Evolutionary conservation across 164 flowering plant species (phyloP).

Genomic region (Aristolochia fimbriata): DNA sequence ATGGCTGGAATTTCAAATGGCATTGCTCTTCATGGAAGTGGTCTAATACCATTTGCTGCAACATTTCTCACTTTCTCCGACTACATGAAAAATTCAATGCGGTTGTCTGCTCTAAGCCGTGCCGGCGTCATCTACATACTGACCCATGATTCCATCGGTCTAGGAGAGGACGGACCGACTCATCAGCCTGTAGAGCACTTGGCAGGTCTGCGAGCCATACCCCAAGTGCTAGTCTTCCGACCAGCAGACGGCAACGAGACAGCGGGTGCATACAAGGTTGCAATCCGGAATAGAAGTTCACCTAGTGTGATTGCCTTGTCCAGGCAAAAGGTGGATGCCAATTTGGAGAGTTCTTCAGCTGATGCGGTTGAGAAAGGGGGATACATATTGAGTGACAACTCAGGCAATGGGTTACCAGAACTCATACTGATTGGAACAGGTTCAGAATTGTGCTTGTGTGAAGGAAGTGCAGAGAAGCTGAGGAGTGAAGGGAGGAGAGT

Average conservation of each 20-base stretch:
- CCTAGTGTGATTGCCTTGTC: slow-evolving; percentile 42
- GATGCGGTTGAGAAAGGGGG: slow-evolving; percentile 93
- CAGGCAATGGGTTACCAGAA: slow-evolving; percentile 76
- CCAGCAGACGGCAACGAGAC: slow-evolving; percentile 65
- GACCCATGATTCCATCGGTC: slow-evolving; percentile 70
- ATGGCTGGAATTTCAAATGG: slow-evolving; percentile 62
- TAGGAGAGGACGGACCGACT: slow-evolving; percentile 74
- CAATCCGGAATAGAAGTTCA: slow-evolving; percentile 23
- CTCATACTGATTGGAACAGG: slow-evolving; percentile 84
- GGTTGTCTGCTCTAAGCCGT: slow-evolving; percentile 44
- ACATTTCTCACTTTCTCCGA: slow-evolving; percentile 57
- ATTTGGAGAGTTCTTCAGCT: slow-evolving; percentile 57
- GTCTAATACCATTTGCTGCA: slow-evolving; percentile 53
- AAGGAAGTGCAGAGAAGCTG: slow-evolving; percentile 68
- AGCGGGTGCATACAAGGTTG: slow-evolving; percentile 56
- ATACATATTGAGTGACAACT: slow-evolving; percentile 69
- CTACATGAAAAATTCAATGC: slow-evolving; percentile 46
- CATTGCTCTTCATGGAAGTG: slow-evolving; percentile 43
- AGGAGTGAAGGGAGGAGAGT: slow-evolving; percentile 79
- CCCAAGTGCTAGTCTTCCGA: slow-evolving; percentile 38
- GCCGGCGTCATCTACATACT: slow-evolving; percentile 53
- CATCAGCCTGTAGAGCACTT: slow-evolving; percentile 69
- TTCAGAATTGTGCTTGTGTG: slow-evolving; percentile 80
- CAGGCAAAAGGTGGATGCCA: slow-evolving; percentile 41
- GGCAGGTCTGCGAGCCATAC: slow-evolving; percentile 48